These are phyloP conservation scores for Erigeron canadensis DNA, from an alignment of 129 eudicot genomes.

Conservation along the genomic window DNA sequence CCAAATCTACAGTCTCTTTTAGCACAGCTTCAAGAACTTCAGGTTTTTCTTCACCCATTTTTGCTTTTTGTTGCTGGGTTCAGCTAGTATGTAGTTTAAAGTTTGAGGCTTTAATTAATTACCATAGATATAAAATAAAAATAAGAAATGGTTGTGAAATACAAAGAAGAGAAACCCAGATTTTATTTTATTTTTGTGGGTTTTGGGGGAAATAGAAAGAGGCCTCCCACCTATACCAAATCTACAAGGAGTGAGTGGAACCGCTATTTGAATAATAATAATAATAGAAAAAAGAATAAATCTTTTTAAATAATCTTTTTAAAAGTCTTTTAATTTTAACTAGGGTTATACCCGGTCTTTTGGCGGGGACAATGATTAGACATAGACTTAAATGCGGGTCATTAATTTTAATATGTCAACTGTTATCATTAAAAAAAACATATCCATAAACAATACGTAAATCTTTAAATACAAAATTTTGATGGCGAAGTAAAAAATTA, in stretches of 20 bases:
- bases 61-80: background rate
- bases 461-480: no score
- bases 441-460: no score
- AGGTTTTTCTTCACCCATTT: conserved; percentile 85
- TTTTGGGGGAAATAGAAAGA: conserved; percentile 31
- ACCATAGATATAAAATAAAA: background rate
- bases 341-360: no score
- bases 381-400: no score
- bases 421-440: no score
- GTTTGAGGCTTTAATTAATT: conserved; percentile 24
- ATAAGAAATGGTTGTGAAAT: conserved; percentile 12
- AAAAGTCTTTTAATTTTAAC: no score
- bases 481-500: no score
- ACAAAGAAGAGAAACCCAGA: conserved; percentile 15
- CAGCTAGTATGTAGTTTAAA: conserved; percentile 29
- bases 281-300: no score
- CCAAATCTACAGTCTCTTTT: conserved; percentile 99
- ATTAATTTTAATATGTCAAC: no score
- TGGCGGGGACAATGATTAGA: no score
- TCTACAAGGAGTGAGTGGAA: conserved; percentile 49
- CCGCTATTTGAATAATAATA: conserved; percentile 38
- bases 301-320: no score
- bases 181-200: conserved; percentile 31
- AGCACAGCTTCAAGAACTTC: conserved; percentile 97
- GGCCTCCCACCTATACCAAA: conserved; percentile 75